Evolutionary conservation across 306 rosid genomes (phyloP).

Genomic region (Sindora glabra): DNA sequence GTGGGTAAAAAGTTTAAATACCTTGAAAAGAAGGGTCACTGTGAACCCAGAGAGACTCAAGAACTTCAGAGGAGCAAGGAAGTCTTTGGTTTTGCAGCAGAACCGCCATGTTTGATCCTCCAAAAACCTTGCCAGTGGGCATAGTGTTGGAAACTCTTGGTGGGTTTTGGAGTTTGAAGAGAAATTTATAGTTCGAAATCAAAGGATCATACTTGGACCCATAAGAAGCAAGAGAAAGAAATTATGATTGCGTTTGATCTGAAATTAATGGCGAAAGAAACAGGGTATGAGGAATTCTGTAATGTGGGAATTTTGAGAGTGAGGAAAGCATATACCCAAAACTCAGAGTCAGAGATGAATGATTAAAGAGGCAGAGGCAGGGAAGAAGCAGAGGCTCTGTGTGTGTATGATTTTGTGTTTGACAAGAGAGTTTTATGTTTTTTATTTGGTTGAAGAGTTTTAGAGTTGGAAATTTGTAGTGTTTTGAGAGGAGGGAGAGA

Average conservation of each 20-base stretch:
- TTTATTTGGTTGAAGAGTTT: not conserved
- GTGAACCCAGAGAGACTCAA: conserved; percentile 60
- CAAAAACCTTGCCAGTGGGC: conserved; percentile 43
- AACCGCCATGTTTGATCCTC: conserved; percentile 40
- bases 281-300: conserved; percentile 29
- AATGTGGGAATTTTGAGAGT: conserved; percentile 45
- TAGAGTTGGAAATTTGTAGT: conserved; percentile 26
- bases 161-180: no score
- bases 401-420: no score
- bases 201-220: conserved; percentile 8
- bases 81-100: conserved; percentile 41
- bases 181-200: not conserved
- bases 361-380: conserved; percentile 1
- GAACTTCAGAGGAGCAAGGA: conserved; percentile 50
- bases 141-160: conserved; percentile 25
- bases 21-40: conserved; percentile 54
- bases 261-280: conserved; percentile 32
- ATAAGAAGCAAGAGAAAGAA: no score
- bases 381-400: not conserved
- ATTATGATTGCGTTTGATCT: no score
- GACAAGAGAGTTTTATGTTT: not conserved
- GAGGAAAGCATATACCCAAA: conserved; percentile 31
- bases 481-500: conserved; percentile 8
- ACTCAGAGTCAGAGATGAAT: conserved; percentile 28
- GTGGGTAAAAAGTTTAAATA: conserved; percentile 1